Evolutionary conservation across 208 protist species (phyloP).

Genomic region (Acanthamoeba rhysodes): DNA sequence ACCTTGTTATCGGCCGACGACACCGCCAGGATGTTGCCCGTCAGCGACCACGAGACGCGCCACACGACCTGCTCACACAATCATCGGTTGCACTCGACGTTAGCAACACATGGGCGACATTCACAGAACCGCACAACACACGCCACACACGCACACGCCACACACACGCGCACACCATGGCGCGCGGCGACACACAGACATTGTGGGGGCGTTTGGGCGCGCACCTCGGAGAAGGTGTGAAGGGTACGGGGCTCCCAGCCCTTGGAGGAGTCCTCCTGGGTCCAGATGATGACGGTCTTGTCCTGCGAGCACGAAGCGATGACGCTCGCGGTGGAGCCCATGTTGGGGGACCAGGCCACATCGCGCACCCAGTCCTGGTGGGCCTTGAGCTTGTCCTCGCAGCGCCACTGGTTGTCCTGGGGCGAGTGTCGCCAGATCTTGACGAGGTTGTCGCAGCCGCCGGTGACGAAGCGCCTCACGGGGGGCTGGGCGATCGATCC

Average conservation of each 20-base stretch:
- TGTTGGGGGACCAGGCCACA: slow-evolving; percentile 93
- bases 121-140: too few relatives aligned
- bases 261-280: slow-evolving; percentile 65
- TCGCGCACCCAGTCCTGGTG: slow-evolving; percentile 94
- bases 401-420: slow-evolving; percentile 77
- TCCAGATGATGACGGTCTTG: slow-evolving; percentile 87
- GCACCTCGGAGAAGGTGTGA: slow-evolving; percentile 53
- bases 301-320: slow-evolving; percentile 88
- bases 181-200: not conserved
- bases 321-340: slow-evolving; percentile 86
- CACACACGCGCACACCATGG: not conserved
- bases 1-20: slow-evolving; percentile 90
- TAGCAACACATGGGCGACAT: not conserved
- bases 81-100: not conserved
- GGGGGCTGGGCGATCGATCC: not conserved
- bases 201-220: not conserved
- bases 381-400: slow-evolving; percentile 78
- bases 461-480: slow-evolving; percentile 87
- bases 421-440: slow-evolving; percentile 88
- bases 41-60: slow-evolving; percentile 91
- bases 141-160: too few relatives aligned
- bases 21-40: slow-evolving; percentile 92
- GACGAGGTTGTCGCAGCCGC: slow-evolving; percentile 92
- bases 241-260: slow-evolving; percentile 69
- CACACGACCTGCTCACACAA: slow-evolving; percentile 86